phyloP scores from a whole-genome alignment of 1,284 basidiomycete species.

The Inonotus hispidus region DNA sequence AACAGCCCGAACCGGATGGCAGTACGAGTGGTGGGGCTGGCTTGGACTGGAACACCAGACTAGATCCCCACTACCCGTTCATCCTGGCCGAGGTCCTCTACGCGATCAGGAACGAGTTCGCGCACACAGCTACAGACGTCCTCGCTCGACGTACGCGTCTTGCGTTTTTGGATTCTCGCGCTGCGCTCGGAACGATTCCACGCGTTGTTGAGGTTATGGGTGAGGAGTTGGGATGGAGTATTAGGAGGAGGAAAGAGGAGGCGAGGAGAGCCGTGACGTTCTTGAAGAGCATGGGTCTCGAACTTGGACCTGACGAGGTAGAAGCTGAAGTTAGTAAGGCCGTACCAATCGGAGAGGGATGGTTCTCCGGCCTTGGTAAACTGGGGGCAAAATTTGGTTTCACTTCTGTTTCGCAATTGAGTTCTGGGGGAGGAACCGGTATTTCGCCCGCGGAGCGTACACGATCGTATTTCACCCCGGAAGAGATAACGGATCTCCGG shows the following conservation, averaged over 20 bases:
- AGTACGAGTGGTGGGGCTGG: constrained; percentile 74
- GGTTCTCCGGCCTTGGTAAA: background rate
- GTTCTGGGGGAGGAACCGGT: constrained; percentile 23
- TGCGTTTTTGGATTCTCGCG: constrained; percentile 31
- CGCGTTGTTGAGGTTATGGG: constrained; percentile 39
- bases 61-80: constrained; percentile 72
- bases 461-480: constrained; percentile 60
- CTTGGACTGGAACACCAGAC: constrained; percentile 84
- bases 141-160: constrained; percentile 68
- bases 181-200: constrained; percentile 77
- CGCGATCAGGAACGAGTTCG: constrained; percentile 88
- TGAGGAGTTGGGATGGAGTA: constrained; percentile 60
- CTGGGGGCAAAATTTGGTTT: constrained; percentile 23
- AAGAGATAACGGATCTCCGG: constrained; percentile 60
- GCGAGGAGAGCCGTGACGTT: constrained; percentile 59
- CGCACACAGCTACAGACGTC: constrained; percentile 72
- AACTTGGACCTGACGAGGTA: constrained; percentile 32
- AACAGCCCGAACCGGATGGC: constrained; percentile 23
- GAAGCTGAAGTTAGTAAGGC: constrained; percentile 16
- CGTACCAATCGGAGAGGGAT: background rate
- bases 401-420: constrained; percentile 24
- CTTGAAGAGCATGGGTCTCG: constrained; percentile 74
- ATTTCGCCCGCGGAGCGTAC: constrained; percentile 31
- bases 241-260: constrained; percentile 51
- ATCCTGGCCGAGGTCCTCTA: constrained; percentile 94